Evolutionary conservation across 768 basidiomycete species (phyloP), one percentile per base, ranked within the genome.

Genomic region (Suillus subluteus): DNA sequence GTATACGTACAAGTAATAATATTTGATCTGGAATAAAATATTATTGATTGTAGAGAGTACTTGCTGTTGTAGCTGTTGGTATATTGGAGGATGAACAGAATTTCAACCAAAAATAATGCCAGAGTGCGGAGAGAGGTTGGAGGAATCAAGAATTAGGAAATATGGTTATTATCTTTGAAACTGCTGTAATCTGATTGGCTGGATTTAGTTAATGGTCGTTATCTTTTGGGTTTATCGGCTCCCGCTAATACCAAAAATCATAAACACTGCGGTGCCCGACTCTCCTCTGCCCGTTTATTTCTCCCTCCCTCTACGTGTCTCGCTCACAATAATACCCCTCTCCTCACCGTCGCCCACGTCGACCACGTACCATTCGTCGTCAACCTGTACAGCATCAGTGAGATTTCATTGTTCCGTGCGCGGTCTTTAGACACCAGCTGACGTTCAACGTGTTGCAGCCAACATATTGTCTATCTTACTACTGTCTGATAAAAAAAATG

Each of bases 201-300:
- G 62, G 72, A 77, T 76, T 78, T 67, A 69, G 66, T 71, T 76
- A 70, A 66, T 56, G 44, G 61, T 67, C 75, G 65, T 77, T 76
- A 77, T 79, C 78, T 78, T 78, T 68, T 74, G 72, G 76, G 76
- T 76, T 77, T 77, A 79, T 77, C 76, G 77, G 74, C 72, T 77
- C 76, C 77, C 77, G 75, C 74, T 71, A 62, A 74, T 26, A 41
- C 66, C 69, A 76, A 70, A 75, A 78, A 78, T 78, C 77, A 76
- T 78, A 78, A 76, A 76, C 77, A 67, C 68, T 58, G 55, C 66
- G 55, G 41, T 67, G 65, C 58, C 65, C 62, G 55, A 71, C 38
- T 58, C 66, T 77, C 71, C 66, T 72, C 65, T 66, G 65, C 68
- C 72, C 75, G 65, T 76, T 64, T 56, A 35, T 56, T 56, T 73